Conservation (phyloP, 2,329 filamentous ascomycete genomes). For the Zasmidium angulare region DNA sequence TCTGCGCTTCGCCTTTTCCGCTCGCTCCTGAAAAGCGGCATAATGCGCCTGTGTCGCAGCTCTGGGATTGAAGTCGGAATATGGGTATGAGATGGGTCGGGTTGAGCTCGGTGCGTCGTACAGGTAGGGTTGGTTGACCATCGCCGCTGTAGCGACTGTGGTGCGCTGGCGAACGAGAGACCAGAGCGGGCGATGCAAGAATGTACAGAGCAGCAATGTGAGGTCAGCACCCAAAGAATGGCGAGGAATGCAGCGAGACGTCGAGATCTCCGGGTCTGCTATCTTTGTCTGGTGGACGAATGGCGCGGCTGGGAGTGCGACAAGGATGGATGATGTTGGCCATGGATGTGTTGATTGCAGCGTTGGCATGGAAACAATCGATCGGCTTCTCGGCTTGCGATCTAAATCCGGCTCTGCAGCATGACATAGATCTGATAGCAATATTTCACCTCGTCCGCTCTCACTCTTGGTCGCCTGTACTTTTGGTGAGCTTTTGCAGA, state of each 20-base stretch:
- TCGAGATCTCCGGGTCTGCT: not conserved
- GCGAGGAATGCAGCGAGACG: not conserved
- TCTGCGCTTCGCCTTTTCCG: conserved; percentile 53
- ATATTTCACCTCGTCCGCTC: not conserved
- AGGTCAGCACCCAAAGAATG: not conserved
- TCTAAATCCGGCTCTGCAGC: not conserved
- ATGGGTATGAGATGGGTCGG: conserved; percentile 55
- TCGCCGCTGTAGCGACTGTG: conserved; percentile 21
- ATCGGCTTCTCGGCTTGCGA: not conserved
- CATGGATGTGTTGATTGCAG: not conserved
- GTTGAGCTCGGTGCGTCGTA: conserved; percentile 56
- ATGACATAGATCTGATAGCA: not conserved
- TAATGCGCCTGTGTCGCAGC: conserved; percentile 77
- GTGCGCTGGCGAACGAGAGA: not conserved
- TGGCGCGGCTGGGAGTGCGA: not conserved
- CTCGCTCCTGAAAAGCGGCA: conserved; percentile 51
- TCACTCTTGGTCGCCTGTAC: not conserved
- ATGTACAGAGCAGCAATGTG: not conserved
- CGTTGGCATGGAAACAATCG: conserved; percentile 5
- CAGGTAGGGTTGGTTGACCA: conserved; percentile 63
- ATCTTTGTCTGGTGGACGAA: not conserved
- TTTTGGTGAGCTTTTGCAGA: not conserved
- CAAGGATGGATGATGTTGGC: not conserved
- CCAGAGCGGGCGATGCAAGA: not conserved
- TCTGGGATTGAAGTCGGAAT: conserved; percentile 76